These are phyloP conservation scores for Stylonectria norvegica DNA, from an alignment of 2,329 filamentous ascomycete species.

Conservation along the genomic window DNA sequence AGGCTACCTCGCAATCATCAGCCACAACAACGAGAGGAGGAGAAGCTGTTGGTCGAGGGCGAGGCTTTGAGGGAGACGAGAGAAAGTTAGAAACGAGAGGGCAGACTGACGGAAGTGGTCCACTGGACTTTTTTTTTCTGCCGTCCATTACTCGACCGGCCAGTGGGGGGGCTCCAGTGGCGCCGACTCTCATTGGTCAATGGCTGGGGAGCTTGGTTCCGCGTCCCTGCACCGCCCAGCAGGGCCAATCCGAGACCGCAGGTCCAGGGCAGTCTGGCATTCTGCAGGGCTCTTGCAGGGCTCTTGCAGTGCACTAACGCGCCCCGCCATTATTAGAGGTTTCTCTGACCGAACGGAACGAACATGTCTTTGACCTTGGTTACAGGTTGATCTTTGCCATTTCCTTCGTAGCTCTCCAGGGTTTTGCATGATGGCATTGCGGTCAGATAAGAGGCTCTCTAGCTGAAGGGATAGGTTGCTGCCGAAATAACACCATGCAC, in stretches of 20 bases:
- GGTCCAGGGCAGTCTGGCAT: no score
- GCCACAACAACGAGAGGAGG: constrained; percentile 28
- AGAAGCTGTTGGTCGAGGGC: constrained; percentile 15
- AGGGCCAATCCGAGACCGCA: neutral
- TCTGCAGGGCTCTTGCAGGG: neutral
- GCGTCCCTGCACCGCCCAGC: neutral
- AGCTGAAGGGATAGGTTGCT: no score
- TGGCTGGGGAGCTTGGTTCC: constrained; percentile 12
- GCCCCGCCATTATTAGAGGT: no score
- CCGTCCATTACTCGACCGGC: constrained; percentile 11
- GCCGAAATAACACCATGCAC: no score
- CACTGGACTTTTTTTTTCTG: constrained; percentile 30
- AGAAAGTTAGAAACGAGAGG: constrained; percentile 17
- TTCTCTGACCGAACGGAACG: no score
- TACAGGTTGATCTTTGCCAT: no score
- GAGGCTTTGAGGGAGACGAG: constrained; percentile 19
- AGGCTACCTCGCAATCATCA: constrained; percentile 39
- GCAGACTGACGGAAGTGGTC: constrained; percentile 17
- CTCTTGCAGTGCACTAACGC: neutral
- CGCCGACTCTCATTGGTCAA: constrained; percentile 28
- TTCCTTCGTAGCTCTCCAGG: no score
- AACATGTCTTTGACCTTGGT: no score
- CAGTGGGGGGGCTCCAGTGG: neutral
- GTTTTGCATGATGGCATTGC: no score
- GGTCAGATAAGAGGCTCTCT: no score